phyloP scores from a whole-genome alignment of 2,329 filamentous ascomycete genomes.

The Cordyceps tenuipes region DNA sequence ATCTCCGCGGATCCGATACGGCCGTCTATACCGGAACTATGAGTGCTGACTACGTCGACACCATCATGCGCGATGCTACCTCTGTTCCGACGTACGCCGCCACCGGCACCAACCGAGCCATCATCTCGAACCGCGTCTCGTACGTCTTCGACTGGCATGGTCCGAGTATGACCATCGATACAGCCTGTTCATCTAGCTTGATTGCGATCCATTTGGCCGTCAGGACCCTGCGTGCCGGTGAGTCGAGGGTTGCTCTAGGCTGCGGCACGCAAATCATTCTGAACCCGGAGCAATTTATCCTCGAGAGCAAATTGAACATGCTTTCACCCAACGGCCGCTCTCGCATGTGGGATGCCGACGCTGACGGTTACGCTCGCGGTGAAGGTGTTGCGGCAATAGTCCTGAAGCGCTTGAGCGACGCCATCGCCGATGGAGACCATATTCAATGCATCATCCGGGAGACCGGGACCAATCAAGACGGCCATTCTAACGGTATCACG shows the following conservation, averaged over 20 bases:
- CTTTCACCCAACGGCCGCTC: conserved; percentile 27
- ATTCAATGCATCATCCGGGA: conserved; percentile 39
- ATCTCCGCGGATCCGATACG: not conserved
- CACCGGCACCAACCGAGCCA: conserved; percentile 20
- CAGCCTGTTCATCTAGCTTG: conserved; percentile 29
- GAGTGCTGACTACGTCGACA: conserved; percentile 1
- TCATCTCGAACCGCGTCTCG: conserved; percentile 31
- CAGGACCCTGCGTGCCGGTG: conserved; percentile 17
- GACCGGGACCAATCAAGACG: conserved; percentile 44
- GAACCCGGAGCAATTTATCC: conserved; percentile 6
- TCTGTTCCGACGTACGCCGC: not conserved
- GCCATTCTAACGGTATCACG: conserved; percentile 44
- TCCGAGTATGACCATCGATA: conserved; percentile 26
- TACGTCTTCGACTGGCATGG: conserved; percentile 31
- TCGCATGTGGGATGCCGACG: conserved; percentile 33
- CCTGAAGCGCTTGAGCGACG: conserved; percentile 36
- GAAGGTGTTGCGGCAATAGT: conserved; percentile 40
- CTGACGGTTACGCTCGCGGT: conserved; percentile 43
- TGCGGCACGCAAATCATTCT: conserved; percentile 21
- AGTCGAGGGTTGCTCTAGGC: conserved; percentile 28
- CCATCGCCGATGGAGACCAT: conserved; percentile 42
- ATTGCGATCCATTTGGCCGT: conserved; percentile 25
- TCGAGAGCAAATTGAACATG: conserved; percentile 34
- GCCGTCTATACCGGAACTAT: conserved; percentile 2
- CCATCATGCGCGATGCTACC: not conserved